These are phyloP conservation scores for Entomortierella chlamydospora DNA, from an alignment of 192 early-diverging fungal species.

Conservation along the genomic window DNA sequence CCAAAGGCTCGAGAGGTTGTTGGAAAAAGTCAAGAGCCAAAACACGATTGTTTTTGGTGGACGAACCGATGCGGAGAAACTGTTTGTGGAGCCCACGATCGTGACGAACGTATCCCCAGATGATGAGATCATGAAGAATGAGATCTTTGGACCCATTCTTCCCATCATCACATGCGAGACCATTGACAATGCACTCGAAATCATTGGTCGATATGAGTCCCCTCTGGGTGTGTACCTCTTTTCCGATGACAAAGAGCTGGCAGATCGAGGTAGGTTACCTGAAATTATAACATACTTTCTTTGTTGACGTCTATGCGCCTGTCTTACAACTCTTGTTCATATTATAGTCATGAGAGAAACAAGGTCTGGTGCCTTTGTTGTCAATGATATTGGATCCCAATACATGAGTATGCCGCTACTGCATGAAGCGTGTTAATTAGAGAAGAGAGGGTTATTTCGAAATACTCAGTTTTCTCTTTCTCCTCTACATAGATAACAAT, in stretches of 20 bases:
- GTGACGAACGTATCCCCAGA: conserved; percentile 59
- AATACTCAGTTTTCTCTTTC: too few relatives aligned
- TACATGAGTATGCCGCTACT: conserved; percentile 60
- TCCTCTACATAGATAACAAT: conserved; percentile 33
- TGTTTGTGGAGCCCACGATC: conserved; percentile 68
- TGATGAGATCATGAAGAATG: conserved; percentile 62
- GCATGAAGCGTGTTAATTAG: too few relatives aligned
- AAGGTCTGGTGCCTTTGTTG: conserved; percentile 76
- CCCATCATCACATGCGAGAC: conserved; percentile 70
- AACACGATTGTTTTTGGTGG: conserved; percentile 63
- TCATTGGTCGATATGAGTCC: conserved; percentile 69
- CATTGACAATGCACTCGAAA: conserved; percentile 66
- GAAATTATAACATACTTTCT: background rate
- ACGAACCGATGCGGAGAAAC: conserved; percentile 21
- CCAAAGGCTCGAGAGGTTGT: conserved; percentile 58
- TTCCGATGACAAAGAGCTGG: conserved; percentile 55
- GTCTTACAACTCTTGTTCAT: too few relatives aligned
- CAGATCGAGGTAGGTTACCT: conserved; percentile 61
- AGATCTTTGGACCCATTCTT: conserved; percentile 76
- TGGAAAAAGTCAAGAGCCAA: conserved; percentile 54
- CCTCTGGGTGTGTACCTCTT: conserved; percentile 85
- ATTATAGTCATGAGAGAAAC: conserved; percentile 69
- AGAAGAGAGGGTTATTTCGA: too few relatives aligned
- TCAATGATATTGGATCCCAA: conserved; percentile 87
- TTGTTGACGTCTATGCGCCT: too few relatives aligned